A percentile compares a stretch with the other conserved stretches of the same genome.
phyloP scores from a whole-genome alignment of 1,284 basidiomycete genomes.

The Tilletia indica region DNA sequence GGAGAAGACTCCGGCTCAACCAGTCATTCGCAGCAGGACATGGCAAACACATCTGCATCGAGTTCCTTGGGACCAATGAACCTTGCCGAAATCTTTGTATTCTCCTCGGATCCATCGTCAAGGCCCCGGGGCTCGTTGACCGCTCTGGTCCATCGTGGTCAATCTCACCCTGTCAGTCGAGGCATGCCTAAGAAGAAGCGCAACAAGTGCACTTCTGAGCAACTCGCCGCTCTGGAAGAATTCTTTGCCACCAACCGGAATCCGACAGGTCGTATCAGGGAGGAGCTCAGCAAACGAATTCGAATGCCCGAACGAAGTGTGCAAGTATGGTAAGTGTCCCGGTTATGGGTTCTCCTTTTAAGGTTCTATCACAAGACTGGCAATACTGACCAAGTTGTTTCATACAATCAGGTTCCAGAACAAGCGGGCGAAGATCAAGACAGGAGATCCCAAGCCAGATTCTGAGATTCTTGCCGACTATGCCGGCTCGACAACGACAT shows the following conservation, averaged over 20 bases:
- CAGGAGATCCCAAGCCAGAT: constrained; percentile 25
- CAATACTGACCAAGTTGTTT: not conserved
- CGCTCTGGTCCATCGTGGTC: constrained; percentile 4
- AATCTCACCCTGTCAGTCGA: constrained; percentile 10
- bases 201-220: constrained; percentile 45
- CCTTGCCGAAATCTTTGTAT: constrained; percentile 11
- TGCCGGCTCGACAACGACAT: not conserved
- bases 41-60: not conserved
- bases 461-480: constrained; percentile 10
- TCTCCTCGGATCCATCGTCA: constrained; percentile 14
- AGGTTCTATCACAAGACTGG: no score
- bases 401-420: constrained; percentile 43
- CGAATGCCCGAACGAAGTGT: constrained; percentile 46
- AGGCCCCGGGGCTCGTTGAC: constrained; percentile 10
- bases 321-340: constrained; percentile 21
- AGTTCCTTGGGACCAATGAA: not conserved
- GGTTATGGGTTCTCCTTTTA: no score
- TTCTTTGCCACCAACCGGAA: constrained; percentile 47
- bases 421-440: constrained; percentile 35
- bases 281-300: constrained; percentile 36
- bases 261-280: constrained; percentile 36
- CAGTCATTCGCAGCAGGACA: not conserved
- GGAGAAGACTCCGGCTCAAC: no score
- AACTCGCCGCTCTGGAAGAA: constrained; percentile 36
- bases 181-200: constrained; percentile 32